Base-by-base conservation (phyloP, 352 stramenopile species). In the Globisporangium uncinulatum region DNA sequence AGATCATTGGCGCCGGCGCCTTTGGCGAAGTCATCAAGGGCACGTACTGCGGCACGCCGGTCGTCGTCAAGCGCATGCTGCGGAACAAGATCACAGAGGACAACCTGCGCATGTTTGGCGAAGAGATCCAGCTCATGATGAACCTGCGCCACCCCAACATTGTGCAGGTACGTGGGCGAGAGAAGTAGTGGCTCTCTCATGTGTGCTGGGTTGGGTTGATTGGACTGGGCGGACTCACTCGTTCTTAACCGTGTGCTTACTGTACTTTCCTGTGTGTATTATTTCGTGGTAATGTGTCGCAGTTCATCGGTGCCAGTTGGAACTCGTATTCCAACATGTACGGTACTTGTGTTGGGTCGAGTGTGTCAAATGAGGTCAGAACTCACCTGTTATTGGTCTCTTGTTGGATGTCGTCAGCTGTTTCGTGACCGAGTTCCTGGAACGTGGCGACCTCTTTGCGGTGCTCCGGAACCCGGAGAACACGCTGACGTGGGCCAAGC, bases 261-360 rank as follows among this genome's bases (percentile, higher is more conserved):
- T 29, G 24, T 29, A 47, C 50, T 3, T 11, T 19, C 45, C 21
- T 56, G 17, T 31, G 24, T 53, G 21, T 29, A 4, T 45, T 29
- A 29, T 29, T 29, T 19, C 32, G 39, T 20, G 36, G 19, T 34
- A 6, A 31, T 29, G 13, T 24, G 19, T 49, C 20, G 46, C 61
- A 95, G 74, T 95, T 95, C 56, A 95, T 95, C 44, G 86, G 86
- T 47, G 86, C 86, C 44, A 94, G 83, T 76, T 95, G 86, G 86
- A 94, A 95, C 78, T 94, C 83, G 62, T 94, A 94, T 73, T 95
- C 86, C 31, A 95, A 95, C 62, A 94, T 95, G 86, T 95, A 77
- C 56, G 81, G 6, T 57, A n/a, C 37, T 41, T 4, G 9, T 14
- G 51, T 14, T 63, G 36, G 58, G 20, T 34, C 20, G 19, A 29